These are phyloP conservation scores for Nitzschia putrida DNA, from an alignment of 108 stramenopile species.

Conservation along the genomic window DNA sequence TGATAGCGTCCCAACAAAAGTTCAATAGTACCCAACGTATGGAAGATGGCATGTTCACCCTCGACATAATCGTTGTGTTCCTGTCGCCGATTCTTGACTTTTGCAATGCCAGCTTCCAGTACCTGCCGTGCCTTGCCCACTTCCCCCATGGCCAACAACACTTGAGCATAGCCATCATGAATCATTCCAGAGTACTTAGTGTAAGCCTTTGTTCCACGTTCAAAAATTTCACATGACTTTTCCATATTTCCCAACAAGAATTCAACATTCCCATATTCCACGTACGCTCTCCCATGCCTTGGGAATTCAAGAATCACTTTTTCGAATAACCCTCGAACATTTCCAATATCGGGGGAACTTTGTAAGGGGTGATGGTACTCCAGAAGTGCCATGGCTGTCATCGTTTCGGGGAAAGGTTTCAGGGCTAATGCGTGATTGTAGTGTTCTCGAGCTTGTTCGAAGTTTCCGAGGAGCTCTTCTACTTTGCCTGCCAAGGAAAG, in stretches of 20 bases:
- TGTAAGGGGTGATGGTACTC: slow-evolving; percentile 62
- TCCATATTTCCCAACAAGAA: slow-evolving; percentile 54
- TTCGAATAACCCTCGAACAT: slow-evolving; percentile 62
- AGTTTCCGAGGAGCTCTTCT: slow-evolving; percentile 77
- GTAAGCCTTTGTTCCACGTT: slow-evolving; percentile 68
- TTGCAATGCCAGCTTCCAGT: slow-evolving; percentile 55
- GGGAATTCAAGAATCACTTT: slow-evolving; percentile 77
- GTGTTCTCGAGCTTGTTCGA: slow-evolving; percentile 57
- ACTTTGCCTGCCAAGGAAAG: slow-evolving; percentile 81
- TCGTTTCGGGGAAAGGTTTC: slow-evolving; percentile 73
- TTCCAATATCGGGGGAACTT: slow-evolving; percentile 42
- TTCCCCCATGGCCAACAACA: slow-evolving; percentile 78
- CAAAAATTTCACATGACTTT: slow-evolving; percentile 62
- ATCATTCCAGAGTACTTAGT: slow-evolving; percentile 77
- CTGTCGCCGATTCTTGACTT: slow-evolving; percentile 34
- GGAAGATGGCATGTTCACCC: slow-evolving; percentile 66
- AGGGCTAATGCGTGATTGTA: slow-evolving; percentile 66
- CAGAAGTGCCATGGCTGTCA: slow-evolving; percentile 78
- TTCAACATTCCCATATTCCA: slow-evolving; percentile 77
- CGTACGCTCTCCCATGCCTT: slow-evolving; percentile 83
- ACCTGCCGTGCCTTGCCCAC: slow-evolving; percentile 58
- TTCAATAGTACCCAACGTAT: slow-evolving; percentile 85
- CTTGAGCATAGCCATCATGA: slow-evolving; percentile 80
- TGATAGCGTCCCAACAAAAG: slow-evolving; percentile 65
- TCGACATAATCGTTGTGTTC: slow-evolving; percentile 42